Base-by-base conservation (phyloP, 1,284 basidiomycete species). In the Ceratobasidium sp. region DNA sequence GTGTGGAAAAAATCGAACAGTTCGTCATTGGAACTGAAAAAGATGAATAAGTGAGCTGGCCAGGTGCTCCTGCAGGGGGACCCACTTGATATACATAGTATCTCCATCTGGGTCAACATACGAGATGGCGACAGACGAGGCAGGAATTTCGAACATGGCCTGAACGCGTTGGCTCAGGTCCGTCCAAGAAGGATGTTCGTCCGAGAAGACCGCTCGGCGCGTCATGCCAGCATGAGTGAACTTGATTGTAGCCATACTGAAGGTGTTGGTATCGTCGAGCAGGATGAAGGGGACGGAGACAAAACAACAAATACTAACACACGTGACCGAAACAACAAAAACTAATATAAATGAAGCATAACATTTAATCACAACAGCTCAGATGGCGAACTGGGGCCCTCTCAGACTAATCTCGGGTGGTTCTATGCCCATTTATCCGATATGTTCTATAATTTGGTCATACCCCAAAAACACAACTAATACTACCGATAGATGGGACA, bases 51-150 rank as follows among this genome's bases (percentile, higher is more conserved):
- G 16, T 56, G 31, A 56, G 54, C 54, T 2, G 19, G 13, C 19
- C 22, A 56, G 31, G 29, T 14, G 54, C 27, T 14, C 19, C 31
- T 56, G 31, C 34, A 31, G 27, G 29, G 5, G 11, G 2, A 34
- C 54, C 19, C 1, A 56, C 54, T 14, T 56, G 54, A 56, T 56
- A 46, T 56, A 46, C 54, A 71, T 59, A 54, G 68, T 71, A 39
- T 71, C 68, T 34, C 74, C 74, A 53, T 76, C 75, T 22, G 56
- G 31, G 54, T 76, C 75, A 22, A 72, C 62, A 48, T 76, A 76
- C n/a, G 75, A 74, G 27, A 76, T 22, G 13, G 49, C 66, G 41
- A 76, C 66, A 22, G 66, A 66, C 16, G 46, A 43, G 29, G 73
- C 59, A 14, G 64, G 64, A 19, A 76, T 49, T 19, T 27, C 31